phyloP scores from a whole-genome alignment of 192 early-diverging fungal species.

The Coemansia sp. region DNA sequence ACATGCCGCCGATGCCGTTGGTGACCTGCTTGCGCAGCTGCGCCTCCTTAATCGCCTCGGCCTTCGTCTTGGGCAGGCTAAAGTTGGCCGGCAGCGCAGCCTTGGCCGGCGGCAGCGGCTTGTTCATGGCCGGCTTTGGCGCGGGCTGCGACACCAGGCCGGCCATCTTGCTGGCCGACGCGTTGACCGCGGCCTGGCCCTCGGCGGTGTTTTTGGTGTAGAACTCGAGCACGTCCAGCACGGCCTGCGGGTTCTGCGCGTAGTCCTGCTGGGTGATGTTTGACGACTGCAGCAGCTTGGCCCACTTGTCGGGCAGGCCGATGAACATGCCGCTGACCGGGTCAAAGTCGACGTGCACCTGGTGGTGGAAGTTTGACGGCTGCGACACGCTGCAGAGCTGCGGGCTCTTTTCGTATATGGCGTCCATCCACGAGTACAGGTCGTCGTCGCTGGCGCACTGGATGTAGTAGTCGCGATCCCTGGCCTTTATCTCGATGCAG shows the following conservation, averaged over 20 bases:
- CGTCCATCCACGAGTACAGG: slow-evolving; percentile 97
- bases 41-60: slow-evolving; percentile 48
- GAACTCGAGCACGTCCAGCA: slow-evolving; percentile 95
- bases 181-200: slow-evolving; percentile 33
- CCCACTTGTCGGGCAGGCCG: slow-evolving; percentile 96
- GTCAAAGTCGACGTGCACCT: slow-evolving; percentile 58
- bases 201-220: slow-evolving; percentile 81
- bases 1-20: slow-evolving; percentile 47
- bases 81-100: slow-evolving; percentile 41
- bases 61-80: slow-evolving; percentile 39
- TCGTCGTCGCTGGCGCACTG: slow-evolving; percentile 94
- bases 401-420: slow-evolving; percentile 76
- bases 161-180: slow-evolving; percentile 54
- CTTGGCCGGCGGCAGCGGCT: slow-evolving; percentile 46
- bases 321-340: slow-evolving; percentile 56
- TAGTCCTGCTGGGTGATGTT: slow-evolving; percentile 97
- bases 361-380: slow-evolving; percentile 57
- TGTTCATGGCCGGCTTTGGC: slow-evolving; percentile 13
- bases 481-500: slow-evolving; percentile 91
- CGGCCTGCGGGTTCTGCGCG: slow-evolving; percentile 96
- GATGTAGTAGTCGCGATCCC: slow-evolving; percentile 90
- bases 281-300: slow-evolving; percentile 83
- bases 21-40: slow-evolving; percentile 48
- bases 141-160: slow-evolving; percentile 37
- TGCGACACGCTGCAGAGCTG: slow-evolving; percentile 49